Conservation (phyloP, 345 rosid species). For the Sisymbrium altissimum region DNA sequence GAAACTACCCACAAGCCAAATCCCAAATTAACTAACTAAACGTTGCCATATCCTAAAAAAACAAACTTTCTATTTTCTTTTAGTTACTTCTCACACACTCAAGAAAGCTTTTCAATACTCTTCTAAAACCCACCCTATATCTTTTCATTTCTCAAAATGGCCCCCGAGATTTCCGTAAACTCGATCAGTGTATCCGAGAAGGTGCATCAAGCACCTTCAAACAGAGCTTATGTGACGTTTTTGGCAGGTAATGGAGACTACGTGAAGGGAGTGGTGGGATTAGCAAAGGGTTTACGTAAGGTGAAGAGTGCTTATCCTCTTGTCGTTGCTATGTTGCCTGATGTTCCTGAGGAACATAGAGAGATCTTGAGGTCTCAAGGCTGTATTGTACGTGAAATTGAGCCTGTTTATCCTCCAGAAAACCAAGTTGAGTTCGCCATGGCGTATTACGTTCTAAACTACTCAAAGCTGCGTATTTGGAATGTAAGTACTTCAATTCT, state of each 20-base stretch:
- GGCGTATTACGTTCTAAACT: conserved; percentile 80
- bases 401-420: conserved; percentile 69
- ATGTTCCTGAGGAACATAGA: conserved; percentile 76
- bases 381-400: conserved; percentile 62
- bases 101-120: not conserved
- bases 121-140: not conserved
- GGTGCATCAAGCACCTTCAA: conserved; percentile 29
- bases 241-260: conserved; percentile 78
- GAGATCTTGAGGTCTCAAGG: conserved; percentile 58
- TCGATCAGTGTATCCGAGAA: conserved; percentile 27
- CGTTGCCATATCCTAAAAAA: not conserved
- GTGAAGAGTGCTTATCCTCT: conserved; percentile 60
- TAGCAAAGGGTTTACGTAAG: conserved; percentile 78
- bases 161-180: conserved; percentile 42
- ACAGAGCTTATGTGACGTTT: conserved; percentile 63
- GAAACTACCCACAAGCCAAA: conserved; percentile 18
- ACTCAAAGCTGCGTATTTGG: conserved; percentile 88
- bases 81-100: conserved; percentile 31
- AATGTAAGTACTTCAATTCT: conserved; percentile 42
- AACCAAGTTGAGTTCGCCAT: conserved; percentile 66
- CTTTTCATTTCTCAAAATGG: conserved; percentile 32
- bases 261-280: conserved; percentile 69
- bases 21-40: conserved; percentile 1
- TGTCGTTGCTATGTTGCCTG: conserved; percentile 78
- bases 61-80: not conserved